Evolutionary conservation across 257 asterid genomes (phyloP).

Genomic region (Dorcoceras hygrometricum): DNA sequence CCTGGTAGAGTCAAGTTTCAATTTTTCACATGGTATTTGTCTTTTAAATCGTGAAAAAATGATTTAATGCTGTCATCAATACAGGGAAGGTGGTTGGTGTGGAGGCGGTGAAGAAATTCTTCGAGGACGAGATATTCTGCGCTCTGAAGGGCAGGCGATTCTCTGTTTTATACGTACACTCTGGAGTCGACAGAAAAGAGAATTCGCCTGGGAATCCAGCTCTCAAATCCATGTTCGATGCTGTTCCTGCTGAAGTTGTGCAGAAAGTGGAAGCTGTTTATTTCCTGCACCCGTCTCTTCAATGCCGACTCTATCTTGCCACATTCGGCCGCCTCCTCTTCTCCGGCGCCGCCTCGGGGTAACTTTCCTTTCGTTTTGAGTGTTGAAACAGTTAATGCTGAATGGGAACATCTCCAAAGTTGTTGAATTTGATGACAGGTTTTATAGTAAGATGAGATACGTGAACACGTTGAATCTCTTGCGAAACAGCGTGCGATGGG

Average conservation of each 20-base stretch:
- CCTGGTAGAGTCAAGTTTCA: constrained; percentile 44
- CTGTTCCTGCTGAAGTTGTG: constrained; percentile 44
- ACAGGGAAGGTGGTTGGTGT: constrained; percentile 52
- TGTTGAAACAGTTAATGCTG: too few species aligned
- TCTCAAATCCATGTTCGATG: constrained; percentile 45
- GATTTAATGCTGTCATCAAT: not conserved
- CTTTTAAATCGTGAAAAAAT: too few species aligned
- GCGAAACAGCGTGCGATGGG: constrained; percentile 61
- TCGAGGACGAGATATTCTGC: constrained; percentile 57
- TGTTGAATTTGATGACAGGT: constrained; percentile 31
- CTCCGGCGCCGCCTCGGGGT: constrained; percentile 44
- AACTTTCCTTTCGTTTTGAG: constrained; percentile 1
- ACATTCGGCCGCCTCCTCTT: constrained; percentile 66
- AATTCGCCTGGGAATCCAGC: constrained; percentile 71
- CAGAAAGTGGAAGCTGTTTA: constrained; percentile 51
- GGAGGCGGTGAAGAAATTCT: constrained; percentile 48
- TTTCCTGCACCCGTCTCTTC: constrained; percentile 77
- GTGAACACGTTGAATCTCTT: constrained; percentile 60
- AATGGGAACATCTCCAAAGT: too few species aligned
- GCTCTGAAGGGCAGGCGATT: constrained; percentile 41
- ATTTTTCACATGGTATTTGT: not conserved
- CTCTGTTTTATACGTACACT: constrained; percentile 65
- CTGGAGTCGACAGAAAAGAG: constrained; percentile 48
- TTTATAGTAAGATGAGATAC: constrained; percentile 60
- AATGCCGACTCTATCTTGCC: constrained; percentile 74